Conservation (phyloP, 1,284 basidiomycete species). For the Coniferiporia sulphurascens region DNA sequence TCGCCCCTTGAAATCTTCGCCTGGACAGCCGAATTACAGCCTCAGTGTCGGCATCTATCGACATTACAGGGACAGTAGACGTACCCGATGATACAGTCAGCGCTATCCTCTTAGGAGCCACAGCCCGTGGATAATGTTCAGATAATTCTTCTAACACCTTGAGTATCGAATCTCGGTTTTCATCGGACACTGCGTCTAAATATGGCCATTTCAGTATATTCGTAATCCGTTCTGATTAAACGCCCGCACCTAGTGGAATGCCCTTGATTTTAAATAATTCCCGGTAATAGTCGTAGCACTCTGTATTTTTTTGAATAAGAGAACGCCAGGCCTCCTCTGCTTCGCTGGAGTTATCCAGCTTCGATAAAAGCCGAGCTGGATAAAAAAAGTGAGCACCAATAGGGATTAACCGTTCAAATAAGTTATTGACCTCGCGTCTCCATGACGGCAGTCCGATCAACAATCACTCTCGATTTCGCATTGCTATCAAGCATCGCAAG, state of each 20-base stretch:
- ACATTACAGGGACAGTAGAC: neutral
- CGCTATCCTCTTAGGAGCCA: constrained; percentile 70
- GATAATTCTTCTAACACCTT: constrained; percentile 56
- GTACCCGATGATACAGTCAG: constrained; percentile 60
- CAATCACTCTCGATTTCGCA: constrained; percentile 60
- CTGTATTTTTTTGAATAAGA: constrained; percentile 83
- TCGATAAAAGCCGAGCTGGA: constrained; percentile 66
- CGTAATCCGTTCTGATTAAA: neutral
- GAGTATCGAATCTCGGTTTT: constrained; percentile 52
- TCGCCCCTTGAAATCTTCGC: constrained; percentile 62
- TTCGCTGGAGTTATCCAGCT: constrained; percentile 56
- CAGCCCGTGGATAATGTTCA: constrained; percentile 59
- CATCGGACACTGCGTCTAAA: constrained; percentile 42
- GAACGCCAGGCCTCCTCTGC: constrained; percentile 76
- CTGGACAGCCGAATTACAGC: constrained; percentile 27
- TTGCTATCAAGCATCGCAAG: constrained; percentile 60
- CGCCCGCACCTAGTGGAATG: constrained; percentile 52
- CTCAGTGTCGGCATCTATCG: too few relatives aligned
- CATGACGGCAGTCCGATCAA: constrained; percentile 68
- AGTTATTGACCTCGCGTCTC: constrained; percentile 59
- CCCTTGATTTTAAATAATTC: constrained; percentile 68
- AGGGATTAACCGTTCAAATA: constrained; percentile 4
- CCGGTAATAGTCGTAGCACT: constrained; percentile 78
- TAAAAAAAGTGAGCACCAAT: constrained; percentile 16
- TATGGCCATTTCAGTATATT: neutral